Percentiles rank a stretch among this genome's conserved stretches.
These are phyloP conservation scores for Musa beccarii DNA, from an alignment of 176 grass and related monocot genomes.

Conservation along the genomic window DNA sequence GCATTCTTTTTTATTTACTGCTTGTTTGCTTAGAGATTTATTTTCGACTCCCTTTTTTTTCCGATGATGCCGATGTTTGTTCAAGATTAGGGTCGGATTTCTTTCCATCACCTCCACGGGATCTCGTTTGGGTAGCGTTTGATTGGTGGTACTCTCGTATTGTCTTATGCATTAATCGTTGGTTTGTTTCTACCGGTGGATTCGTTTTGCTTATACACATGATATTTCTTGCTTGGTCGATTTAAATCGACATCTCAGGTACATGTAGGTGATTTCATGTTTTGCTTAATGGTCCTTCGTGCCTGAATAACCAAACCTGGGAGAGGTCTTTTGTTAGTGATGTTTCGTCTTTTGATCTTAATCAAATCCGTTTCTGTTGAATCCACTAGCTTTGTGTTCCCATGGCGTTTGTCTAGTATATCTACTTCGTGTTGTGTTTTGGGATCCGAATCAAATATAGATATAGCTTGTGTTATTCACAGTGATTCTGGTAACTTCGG, in stretches of 20 bases:
- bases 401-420: not conserved
- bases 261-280: too few relatives aligned
- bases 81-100: not conserved
- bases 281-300: not conserved
- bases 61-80: not conserved
- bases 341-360: not conserved
- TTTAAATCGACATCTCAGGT: not conserved
- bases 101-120: not conserved
- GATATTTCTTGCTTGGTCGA: not conserved
- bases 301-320: not conserved
- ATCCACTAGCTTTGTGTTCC: not conserved
- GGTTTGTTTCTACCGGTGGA: too few relatives aligned
- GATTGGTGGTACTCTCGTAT: not conserved
- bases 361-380: not conserved
- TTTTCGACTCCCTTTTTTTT: not conserved
- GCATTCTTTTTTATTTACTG: too few relatives aligned
- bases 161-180: too few relatives aligned
- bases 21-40: not conserved
- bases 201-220: too few relatives aligned
- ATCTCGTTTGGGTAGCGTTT: not conserved
- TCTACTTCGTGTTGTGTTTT: too few relatives aligned
- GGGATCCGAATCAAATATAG: too few relatives aligned
- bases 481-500: not conserved
- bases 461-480: too few relatives aligned
- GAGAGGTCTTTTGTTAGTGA: not conserved